These are phyloP conservation scores for Saturnispora saitoi DNA, from an alignment of 805 yeast genomes.

Conservation along the genomic window DNA sequence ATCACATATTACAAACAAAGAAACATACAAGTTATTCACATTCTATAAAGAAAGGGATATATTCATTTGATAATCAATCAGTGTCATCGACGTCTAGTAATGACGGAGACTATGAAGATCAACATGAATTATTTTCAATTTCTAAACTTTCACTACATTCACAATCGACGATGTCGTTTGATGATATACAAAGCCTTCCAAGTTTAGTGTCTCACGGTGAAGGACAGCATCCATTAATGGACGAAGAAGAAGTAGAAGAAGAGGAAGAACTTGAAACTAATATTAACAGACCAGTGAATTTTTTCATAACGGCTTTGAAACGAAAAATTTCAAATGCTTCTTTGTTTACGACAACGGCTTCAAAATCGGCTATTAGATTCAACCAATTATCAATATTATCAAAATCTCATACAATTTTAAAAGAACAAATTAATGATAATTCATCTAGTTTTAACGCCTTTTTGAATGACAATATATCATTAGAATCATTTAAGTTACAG, in stretches of 20 bases:
- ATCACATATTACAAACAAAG: background rate
- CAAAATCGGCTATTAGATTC: background rate
- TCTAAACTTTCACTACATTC: background rate
- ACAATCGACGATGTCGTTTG: background rate
- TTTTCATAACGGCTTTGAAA: background rate
- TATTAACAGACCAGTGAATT: background rate
- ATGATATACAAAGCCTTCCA: background rate
- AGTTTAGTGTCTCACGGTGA: background rate
- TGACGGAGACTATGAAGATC: background rate
- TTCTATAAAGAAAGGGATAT: background rate
- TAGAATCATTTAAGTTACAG: background rate
- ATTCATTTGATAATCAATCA: background rate
- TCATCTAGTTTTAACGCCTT: background rate
- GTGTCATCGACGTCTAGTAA: background rate
- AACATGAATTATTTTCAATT: background rate
- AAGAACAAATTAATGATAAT: background rate
- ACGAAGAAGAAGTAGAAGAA: background rate
- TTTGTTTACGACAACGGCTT: background rate
- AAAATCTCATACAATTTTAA: background rate
- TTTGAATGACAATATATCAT: conserved; percentile 3
- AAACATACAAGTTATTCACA: background rate
- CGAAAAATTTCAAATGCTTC: background rate
- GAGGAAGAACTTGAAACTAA: background rate
- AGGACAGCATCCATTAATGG: background rate
- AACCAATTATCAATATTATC: background rate